These are phyloP conservation scores for Byssoonygena ceratinophila DNA, from an alignment of 2,329 filamentous ascomycete species.

Conservation along the genomic window DNA sequence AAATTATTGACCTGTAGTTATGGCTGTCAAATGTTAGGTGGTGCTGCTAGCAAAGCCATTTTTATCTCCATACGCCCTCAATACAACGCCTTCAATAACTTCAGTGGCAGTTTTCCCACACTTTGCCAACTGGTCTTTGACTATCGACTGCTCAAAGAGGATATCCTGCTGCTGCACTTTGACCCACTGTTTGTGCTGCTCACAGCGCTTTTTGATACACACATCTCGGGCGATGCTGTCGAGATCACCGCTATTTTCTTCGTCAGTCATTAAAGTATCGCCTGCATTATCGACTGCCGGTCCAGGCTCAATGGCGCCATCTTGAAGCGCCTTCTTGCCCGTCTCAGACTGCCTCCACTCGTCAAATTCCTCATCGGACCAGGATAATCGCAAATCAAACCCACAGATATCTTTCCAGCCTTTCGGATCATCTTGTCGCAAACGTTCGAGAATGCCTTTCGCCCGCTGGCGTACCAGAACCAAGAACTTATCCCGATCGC, in stretches of 20 bases:
- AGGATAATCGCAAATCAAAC: slow-evolving; percentile 38
- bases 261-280: slow-evolving; percentile 29
- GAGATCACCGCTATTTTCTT: slow-evolving; percentile 21
- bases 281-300: slow-evolving; percentile 25
- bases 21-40: not conserved
- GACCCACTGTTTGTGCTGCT: slow-evolving; percentile 40
- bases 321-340: slow-evolving; percentile 32
- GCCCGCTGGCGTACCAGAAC: slow-evolving; percentile 33
- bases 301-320: slow-evolving; percentile 29
- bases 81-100: slow-evolving; percentile 36
- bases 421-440: slow-evolving; percentile 38
- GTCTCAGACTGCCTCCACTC: slow-evolving; percentile 35
- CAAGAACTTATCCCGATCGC: slow-evolving; percentile 35
- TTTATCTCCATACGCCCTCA: slow-evolving; percentile 30
- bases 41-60: not conserved
- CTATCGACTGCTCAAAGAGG: slow-evolving; percentile 33
- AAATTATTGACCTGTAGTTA: too few relatives aligned
- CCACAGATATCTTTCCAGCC: slow-evolving; percentile 42
- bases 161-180: slow-evolving; percentile 40
- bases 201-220: slow-evolving; percentile 40
- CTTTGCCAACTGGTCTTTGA: slow-evolving; percentile 30
- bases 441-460: slow-evolving; percentile 34
- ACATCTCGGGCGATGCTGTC: slow-evolving; percentile 32
- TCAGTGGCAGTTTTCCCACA: slow-evolving; percentile 34
- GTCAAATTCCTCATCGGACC: slow-evolving; percentile 41